A percentile compares a stretch with the other conserved stretches of the same genome.
Evolutionary conservation across 2,329 filamentous ascomycete species (phyloP).

Genomic region (Waltergamsia citrina): DNA sequence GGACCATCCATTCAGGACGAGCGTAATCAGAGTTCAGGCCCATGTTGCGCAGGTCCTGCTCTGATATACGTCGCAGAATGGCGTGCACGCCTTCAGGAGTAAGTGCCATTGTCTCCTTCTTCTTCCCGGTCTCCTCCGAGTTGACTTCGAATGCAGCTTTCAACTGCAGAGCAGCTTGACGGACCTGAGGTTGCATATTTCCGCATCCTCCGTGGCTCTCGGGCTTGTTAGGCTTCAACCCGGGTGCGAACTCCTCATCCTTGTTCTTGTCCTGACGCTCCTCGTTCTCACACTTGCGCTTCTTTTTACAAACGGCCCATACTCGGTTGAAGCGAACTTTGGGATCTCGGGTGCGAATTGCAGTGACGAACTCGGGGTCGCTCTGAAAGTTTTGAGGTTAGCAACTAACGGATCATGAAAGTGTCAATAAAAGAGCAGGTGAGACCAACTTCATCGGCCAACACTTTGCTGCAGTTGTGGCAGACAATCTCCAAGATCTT

Average conservation of each 20-base stretch:
- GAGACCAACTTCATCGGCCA: slow-evolving; percentile 94
- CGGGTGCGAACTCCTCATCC: slow-evolving; percentile 56
- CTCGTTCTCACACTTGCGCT: slow-evolving; percentile 75
- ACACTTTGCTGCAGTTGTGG: slow-evolving; percentile 96
- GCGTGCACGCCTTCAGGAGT: slow-evolving; percentile 77
- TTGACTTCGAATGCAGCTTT: slow-evolving; percentile 60
- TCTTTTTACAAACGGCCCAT: slow-evolving; percentile 86
- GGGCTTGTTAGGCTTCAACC: slow-evolving; percentile 40
- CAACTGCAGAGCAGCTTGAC: slow-evolving; percentile 77
- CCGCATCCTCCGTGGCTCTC: slow-evolving; percentile 82
- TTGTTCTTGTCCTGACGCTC: slow-evolving; percentile 58
- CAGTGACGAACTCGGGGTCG: slow-evolving; percentile 74
- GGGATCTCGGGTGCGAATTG: slow-evolving; percentile 77
- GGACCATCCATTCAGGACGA: slow-evolving; percentile 95
- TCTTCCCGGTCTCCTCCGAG: slow-evolving; percentile 59
- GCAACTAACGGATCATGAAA: slow-evolving; percentile 42
- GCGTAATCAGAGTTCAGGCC: slow-evolving; percentile 93
- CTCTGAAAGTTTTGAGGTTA: slow-evolving; percentile 57
- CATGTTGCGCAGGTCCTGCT: slow-evolving; percentile 75
- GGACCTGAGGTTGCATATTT: slow-evolving; percentile 79
- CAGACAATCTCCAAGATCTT: slow-evolving; percentile 98
- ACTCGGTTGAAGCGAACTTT: slow-evolving; percentile 91
- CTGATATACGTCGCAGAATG: slow-evolving; percentile 77
- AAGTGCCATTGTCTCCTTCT: slow-evolving; percentile 71
- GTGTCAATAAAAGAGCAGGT: slow-evolving; percentile 43